These are phyloP conservation scores for Nannochloropsis salina DNA, from an alignment of 108 stramenopile species.

Conservation along the genomic window DNA sequence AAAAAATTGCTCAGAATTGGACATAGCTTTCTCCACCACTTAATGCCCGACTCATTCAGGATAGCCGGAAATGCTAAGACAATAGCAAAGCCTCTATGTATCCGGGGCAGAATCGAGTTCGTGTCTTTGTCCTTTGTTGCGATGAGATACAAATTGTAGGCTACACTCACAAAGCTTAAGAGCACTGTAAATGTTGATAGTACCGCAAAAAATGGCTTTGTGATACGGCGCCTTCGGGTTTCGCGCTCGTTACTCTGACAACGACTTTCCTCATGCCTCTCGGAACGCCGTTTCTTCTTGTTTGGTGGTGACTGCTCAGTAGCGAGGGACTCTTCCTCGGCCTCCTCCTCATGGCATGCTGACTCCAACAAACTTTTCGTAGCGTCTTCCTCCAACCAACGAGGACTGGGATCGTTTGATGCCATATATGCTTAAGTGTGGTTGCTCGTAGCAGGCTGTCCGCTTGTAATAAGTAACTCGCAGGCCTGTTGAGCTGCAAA, in stretches of 20 bases:
- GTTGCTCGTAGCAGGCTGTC: not conserved
- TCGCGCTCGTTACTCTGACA: not conserved
- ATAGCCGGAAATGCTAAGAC: not conserved
- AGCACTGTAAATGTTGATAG: not conserved
- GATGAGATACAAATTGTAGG: not conserved
- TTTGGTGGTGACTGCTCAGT: too few species aligned
- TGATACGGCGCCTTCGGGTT: not conserved
- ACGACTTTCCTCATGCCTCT: too few species aligned
- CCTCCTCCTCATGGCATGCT: not conserved
- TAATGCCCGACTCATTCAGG: not conserved
- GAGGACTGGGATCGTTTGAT: not conserved
- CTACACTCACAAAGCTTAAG: not conserved
- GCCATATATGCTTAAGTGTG: not conserved
- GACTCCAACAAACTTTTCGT: not conserved
- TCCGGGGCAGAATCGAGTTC: not conserved
- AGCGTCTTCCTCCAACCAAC: not conserved
- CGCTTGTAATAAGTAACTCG: too few species aligned
- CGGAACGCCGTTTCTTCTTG: too few species aligned
- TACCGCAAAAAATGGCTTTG: not conserved
- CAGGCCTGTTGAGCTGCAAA: too few species aligned
- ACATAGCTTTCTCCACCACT: constrained; percentile 17
- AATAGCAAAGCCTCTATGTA: not conserved
- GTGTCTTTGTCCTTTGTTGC: not conserved
- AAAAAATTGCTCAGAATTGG: not conserved
- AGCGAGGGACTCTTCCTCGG: not conserved